Conservation (phyloP, 129 eudicot genomes). For the Saussurea involucrata region DNA sequence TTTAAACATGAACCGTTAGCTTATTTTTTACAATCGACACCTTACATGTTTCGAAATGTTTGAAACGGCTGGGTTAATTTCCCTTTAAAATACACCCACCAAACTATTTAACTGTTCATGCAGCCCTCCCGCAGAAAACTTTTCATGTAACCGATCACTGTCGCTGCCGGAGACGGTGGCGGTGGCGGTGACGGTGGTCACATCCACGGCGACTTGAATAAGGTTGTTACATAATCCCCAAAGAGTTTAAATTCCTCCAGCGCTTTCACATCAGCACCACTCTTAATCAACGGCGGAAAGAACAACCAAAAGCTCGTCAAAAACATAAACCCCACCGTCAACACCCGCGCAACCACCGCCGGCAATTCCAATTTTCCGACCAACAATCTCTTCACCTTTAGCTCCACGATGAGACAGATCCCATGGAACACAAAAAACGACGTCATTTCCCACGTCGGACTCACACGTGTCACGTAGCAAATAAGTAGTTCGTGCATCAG, state of each 20-base stretch:
- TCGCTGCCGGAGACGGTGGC: not conserved
- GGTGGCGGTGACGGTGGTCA: not conserved
- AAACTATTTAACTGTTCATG: too few relatives aligned
- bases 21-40: too few relatives aligned
- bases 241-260: conserved; percentile 27
- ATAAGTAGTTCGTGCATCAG: conserved; percentile 63
- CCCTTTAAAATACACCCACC: too few relatives aligned
- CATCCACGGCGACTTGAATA: not conserved
- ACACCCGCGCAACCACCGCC: conserved; percentile 34
- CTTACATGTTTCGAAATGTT: too few relatives aligned
- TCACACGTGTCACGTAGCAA: conserved; percentile 42
- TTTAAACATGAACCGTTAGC: too few relatives aligned
- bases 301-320: conserved; percentile 52
- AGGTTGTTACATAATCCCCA: not conserved
- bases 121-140: not conserved
- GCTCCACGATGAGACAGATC: conserved; percentile 36
- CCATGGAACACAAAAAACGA: conserved; percentile 61
- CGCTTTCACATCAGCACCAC: conserved; percentile 45
- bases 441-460: conserved; percentile 68
- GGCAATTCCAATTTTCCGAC: conserved; percentile 36
- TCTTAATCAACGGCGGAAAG: conserved; percentile 48
- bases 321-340: conserved; percentile 61
- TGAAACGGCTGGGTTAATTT: too few relatives aligned
- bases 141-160: not conserved
- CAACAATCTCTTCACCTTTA: conserved; percentile 27